These are phyloP conservation scores for Didymosphaeria variabile DNA, from an alignment of 2,329 filamentous ascomycete species.

Conservation along the genomic window DNA sequence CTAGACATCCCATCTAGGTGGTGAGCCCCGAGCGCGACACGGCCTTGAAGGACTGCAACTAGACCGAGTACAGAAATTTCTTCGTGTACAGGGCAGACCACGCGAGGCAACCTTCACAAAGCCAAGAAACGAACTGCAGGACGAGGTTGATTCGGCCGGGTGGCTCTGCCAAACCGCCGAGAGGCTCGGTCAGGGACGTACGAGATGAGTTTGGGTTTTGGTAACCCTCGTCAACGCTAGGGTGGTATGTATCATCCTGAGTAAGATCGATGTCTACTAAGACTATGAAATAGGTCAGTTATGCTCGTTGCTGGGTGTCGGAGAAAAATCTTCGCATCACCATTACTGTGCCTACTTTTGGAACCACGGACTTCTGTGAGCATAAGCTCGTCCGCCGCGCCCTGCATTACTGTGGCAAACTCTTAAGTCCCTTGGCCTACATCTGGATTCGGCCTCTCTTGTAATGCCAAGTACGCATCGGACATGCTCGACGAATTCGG, in stretches of 20 bases:
- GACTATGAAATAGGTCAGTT: background rate
- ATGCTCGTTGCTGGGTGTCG: background rate
- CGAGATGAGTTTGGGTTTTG: background rate
- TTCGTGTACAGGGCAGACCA: conserved; percentile 7
- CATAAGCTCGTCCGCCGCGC: conserved; percentile 8
- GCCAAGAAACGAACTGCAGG: conserved; percentile 4
- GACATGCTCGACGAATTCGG: background rate
- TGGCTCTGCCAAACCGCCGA: background rate
- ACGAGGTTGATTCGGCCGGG: background rate
- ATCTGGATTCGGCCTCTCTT: background rate
- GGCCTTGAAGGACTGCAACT: background rate
- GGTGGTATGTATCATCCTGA: background rate
- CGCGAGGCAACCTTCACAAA: conserved; percentile 7
- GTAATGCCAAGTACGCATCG: conserved; percentile 4
- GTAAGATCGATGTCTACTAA: background rate
- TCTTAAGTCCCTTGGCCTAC: background rate
- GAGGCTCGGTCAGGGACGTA: background rate
- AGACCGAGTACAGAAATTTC: background rate
- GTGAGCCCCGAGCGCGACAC: background rate
- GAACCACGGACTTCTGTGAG: background rate
- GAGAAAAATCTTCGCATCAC: background rate
- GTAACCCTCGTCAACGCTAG: background rate
- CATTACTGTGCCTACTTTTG: background rate
- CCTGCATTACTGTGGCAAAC: background rate
- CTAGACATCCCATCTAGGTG: background rate